Evolutionary conservation across 108 stramenopile species (phyloP), one percentile per base, ranked within the genome.

Genomic region (Pseudonitzschia delicatissima): DNA sequence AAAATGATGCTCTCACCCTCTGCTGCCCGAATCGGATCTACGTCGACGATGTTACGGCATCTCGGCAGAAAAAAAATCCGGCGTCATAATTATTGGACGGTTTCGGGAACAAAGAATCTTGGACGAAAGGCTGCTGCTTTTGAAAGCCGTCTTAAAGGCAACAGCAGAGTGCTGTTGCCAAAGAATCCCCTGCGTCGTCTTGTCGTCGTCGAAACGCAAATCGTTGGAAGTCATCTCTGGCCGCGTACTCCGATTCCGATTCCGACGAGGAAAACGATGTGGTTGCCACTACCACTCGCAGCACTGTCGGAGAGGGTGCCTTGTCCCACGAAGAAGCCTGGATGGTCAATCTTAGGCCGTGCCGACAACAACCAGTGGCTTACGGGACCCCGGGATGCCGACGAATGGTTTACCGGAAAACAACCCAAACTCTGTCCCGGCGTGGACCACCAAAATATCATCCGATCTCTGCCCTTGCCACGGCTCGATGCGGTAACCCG

Each of bases 371-470:
- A 87, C 45, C 76, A 70, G 34, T 88, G 87, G 87, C 68, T 91
- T 33, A 70, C 66, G 17, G 86, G 83, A 17, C 83, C 84, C 36
- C 78, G 90, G 21, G 36, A 64, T 58, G 60, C 53, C 44, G 73
- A 78, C 27, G 85, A 86, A 12, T 91, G 90, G 90, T 91, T 83
- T 57, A 91, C 90, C 23, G 90, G 90, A 4, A 49, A 77, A 28
- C 63, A 77, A 49, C 90, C 90, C 11, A 53, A 23, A 18, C 45
- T 63, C 36, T 84, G 85, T 75, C 83, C 88, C 42, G 88, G 88
- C 25, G 69, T 77, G 17, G 84, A 86, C 42, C 21, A 44, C 12
- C 55, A 80, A 12, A 87, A 85, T 13, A 62, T 63, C 21, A 67
- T 91, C 23, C 73, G 83, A 18, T 91, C 90, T 6, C 77, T 91